Base-by-base conservation (phyloP, 2,329 filamentous ascomycete species). In the Phyllosticta citribraziliensis region DNA sequence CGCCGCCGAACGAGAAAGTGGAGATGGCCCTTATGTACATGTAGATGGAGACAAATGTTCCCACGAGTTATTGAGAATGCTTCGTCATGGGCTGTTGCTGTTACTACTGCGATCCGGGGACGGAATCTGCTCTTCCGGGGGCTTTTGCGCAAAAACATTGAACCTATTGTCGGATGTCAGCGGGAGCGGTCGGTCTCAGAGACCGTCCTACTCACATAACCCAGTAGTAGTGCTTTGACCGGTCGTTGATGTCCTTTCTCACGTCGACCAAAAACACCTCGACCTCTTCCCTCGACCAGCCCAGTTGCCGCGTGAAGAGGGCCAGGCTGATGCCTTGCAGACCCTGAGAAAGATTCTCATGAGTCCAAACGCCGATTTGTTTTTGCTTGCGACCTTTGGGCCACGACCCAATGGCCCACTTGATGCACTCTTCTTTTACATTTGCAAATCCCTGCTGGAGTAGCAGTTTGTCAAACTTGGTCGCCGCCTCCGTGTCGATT, bases 391-490 rank as follows among this genome's bases (percentile, higher is more conserved):
- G n/a, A n/a, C n/a, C n/a, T n/a, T n/a, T n/a, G n/a, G n/a, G n/a
- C 66, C 66, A 67, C n/a, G 65, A 6, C 9, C 51, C 51, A 20
- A 61, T 55, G 6, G 70, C 70, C 71, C 70, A 73, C 55, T 72
- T 72, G 64, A 67, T 66, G 2, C 61, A 64, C 57, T 70, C 69
- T n/a, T 67, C 51, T 9, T 68, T 66, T 35, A 72, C 62, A 17
- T 69, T 65, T 0, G 64, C 63, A 57, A 73, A 73, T 12, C 71
- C 70, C 1, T 65, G 64, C 0, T 65, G 67, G 57, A 64, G 64
- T 65, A 74, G 68, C 64, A 71, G 70, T 47, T 69, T 69, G 40
- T 71, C 70, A 52, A 78, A 69, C 54, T 72, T 72, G 3, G 70
- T 68, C 4, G 69, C 69, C 2, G 63, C 63, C 22, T 62, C 63